phyloP scores from a whole-genome alignment of 1,284 basidiomycete genomes.

The Fomitiporia mediterranea region DNA sequence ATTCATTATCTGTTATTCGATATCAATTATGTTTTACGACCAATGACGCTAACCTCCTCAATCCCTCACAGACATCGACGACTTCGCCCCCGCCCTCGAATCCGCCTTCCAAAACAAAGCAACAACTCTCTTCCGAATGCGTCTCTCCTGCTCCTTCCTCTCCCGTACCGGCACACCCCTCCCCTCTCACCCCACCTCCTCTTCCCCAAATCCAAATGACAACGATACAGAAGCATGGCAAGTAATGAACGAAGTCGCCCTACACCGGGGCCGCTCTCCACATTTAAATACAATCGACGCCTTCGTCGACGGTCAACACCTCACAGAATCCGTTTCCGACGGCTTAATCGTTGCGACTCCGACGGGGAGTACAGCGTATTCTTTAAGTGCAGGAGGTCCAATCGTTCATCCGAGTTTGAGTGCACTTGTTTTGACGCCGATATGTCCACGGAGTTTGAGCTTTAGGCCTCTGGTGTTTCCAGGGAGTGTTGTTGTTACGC shows the following conservation, averaged over 20 bases:
- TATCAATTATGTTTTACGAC: no score
- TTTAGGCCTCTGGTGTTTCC: slow-evolving; percentile 93
- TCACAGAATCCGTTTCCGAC: slow-evolving; percentile 94
- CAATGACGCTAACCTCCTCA: no score
- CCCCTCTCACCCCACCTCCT: slow-evolving; percentile 23
- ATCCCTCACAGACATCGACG: slow-evolving; percentile 73
- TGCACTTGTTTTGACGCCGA: slow-evolving; percentile 89
- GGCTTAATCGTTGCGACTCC: slow-evolving; percentile 94
- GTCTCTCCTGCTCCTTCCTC: slow-evolving; percentile 76
- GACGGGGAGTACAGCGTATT: slow-evolving; percentile 96
- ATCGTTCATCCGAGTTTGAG: slow-evolving; percentile 94
- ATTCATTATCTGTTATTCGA: no score
- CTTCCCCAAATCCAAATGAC: neutral
- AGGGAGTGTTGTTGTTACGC: slow-evolving; percentile 73
- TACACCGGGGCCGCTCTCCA: slow-evolving; percentile 88
- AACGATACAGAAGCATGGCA: slow-evolving; percentile 64
- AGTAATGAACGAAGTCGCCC: slow-evolving; percentile 95
- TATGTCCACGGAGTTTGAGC: slow-evolving; percentile 89
- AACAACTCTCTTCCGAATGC: slow-evolving; percentile 83
- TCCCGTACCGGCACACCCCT: slow-evolving; percentile 56
- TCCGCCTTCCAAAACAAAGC: slow-evolving; percentile 72
- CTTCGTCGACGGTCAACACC: slow-evolving; percentile 91
- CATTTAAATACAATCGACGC: slow-evolving; percentile 94
- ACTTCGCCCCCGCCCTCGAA: slow-evolving; percentile 75
- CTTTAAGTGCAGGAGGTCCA: slow-evolving; percentile 91